Conservation (phyloP, 257 asterid species). For the Primulina tabacum region DNA sequence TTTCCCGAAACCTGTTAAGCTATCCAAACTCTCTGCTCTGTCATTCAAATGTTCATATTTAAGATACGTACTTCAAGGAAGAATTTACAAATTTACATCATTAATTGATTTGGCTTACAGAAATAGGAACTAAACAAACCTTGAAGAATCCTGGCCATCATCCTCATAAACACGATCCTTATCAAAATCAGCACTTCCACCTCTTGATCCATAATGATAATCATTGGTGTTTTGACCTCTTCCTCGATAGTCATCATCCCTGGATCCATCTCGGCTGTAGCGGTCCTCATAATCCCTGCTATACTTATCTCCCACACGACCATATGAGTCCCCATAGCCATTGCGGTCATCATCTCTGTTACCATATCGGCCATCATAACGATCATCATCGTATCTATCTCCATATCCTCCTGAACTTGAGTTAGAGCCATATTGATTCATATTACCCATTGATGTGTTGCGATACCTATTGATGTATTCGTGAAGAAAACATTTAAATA, state of each 20-base stretch:
- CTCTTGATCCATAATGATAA: constrained; percentile 65
- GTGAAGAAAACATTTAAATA: background rate
- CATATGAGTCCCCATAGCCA: constrained; percentile 71
- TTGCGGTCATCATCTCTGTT: constrained; percentile 72
- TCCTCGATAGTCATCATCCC: constrained; percentile 70
- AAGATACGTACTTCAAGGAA: constrained; percentile 13
- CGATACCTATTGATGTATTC: constrained; percentile 55
- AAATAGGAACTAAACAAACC: constrained; percentile 42
- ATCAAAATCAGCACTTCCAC: constrained; percentile 79
- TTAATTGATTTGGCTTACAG: constrained; percentile 13
- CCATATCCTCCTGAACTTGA: constrained; percentile 59
- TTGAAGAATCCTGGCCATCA: constrained; percentile 79
- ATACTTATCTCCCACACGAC: constrained; percentile 69
- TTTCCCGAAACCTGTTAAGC: background rate
- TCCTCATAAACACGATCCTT: constrained; percentile 57
- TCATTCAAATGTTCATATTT: constrained; percentile 11
- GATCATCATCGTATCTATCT: constrained; percentile 74
- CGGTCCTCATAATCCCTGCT: constrained; percentile 68
- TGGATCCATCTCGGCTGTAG: constrained; percentile 55
- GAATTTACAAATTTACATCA: constrained; percentile 9
- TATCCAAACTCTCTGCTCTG: constrained; percentile 6
- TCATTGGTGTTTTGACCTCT: constrained; percentile 56
- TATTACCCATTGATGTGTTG: constrained; percentile 53
- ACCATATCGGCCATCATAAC: constrained; percentile 55
- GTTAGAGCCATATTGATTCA: constrained; percentile 68